These are phyloP conservation scores for Corrigiola litoralis DNA, from an alignment of 179 eudicot species.

Conservation along the genomic window DNA sequence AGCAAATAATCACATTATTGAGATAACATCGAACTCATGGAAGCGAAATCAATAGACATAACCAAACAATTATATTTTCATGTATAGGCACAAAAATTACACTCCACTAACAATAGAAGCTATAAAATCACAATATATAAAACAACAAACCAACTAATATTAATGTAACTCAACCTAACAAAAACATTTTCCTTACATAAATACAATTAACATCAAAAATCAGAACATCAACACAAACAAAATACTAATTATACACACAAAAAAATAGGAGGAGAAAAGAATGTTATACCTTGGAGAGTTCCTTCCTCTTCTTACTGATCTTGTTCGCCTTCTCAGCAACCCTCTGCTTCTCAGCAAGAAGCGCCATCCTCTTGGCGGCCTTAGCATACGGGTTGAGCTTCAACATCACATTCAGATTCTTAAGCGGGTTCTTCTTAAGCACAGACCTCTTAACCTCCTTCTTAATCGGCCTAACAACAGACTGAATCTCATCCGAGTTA, in stretches of 20 bases:
- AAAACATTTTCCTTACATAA: too few species aligned
- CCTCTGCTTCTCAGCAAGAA: constrained; percentile 80
- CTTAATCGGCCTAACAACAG: constrained; percentile 80
- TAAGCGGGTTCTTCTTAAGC: constrained; percentile 87
- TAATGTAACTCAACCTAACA: too few species aligned
- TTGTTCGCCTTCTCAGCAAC: constrained; percentile 65
- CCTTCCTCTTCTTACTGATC: constrained; percentile 68
- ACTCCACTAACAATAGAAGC: too few species aligned
- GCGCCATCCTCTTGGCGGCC: constrained; percentile 80
- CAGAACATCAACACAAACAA: not conserved
- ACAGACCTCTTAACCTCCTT: constrained; percentile 65
- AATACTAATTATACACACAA: not conserved
- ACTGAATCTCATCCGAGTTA: constrained; percentile 92
- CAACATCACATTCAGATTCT: constrained; percentile 75
- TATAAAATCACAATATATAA: too few species aligned
- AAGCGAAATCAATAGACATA: too few species aligned
- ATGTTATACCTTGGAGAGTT: constrained; percentile 58
- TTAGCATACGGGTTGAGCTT: constrained; percentile 89
- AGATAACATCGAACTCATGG: too few species aligned
- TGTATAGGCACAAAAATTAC: too few species aligned
- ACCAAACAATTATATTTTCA: too few species aligned
- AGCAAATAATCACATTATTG: too few species aligned
- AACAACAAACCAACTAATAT: too few species aligned
- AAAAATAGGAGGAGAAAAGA: not conserved
- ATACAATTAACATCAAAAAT: not conserved